Evolutionary conservation across 2,329 filamentous ascomycete species (phyloP).

Genomic region (Arthrobotrys entomopaga): DNA sequence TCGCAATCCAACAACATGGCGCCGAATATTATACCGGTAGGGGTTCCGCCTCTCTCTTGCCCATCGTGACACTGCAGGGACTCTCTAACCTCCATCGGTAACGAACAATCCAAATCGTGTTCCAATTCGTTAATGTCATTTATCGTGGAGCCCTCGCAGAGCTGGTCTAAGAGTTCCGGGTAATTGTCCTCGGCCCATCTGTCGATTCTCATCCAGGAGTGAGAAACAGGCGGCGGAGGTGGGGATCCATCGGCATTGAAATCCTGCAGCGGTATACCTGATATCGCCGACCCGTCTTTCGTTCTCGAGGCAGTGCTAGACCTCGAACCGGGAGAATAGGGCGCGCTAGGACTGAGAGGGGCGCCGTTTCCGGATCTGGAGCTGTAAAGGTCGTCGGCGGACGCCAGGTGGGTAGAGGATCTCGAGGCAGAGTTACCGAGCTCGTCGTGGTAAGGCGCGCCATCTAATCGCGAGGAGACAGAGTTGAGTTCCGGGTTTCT

Average conservation of each 20-base stretch:
- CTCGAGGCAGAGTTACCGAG: slow-evolving; percentile 72
- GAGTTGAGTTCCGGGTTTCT: slow-evolving; percentile 85
- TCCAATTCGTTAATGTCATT: slow-evolving; percentile 98
- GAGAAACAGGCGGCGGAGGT: slow-evolving; percentile 83
- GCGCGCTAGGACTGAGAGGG: slow-evolving; percentile 67
- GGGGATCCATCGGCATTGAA: slow-evolving; percentile 86
- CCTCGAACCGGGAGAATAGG: slow-evolving; percentile 90
- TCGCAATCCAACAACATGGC: slow-evolving; percentile 97
- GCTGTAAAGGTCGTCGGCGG: slow-evolving; percentile 66
- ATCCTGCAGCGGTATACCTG: slow-evolving; percentile 93
- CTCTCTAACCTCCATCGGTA: slow-evolving; percentile 92
- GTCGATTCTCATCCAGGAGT: slow-evolving; percentile 96
- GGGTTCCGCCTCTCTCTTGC: slow-evolving; percentile 91
- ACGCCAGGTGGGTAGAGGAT: slow-evolving; percentile 69
- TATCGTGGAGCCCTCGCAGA: slow-evolving; percentile 88
- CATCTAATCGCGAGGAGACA: slow-evolving; percentile 73
- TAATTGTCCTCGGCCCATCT: slow-evolving; percentile 95
- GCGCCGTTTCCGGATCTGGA: slow-evolving; percentile 65
- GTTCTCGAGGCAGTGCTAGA: slow-evolving; percentile 76
- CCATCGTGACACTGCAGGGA: slow-evolving; percentile 91
- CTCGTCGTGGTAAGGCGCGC: slow-evolving; percentile 80
- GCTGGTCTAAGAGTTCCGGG: slow-evolving; percentile 89
- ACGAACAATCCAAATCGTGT: slow-evolving; percentile 91
- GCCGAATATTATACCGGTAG: slow-evolving; percentile 91
- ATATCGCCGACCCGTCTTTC: slow-evolving; percentile 67